Evolutionary conservation across 2,329 filamentous ascomycete species (phyloP).

Genomic region (Stagonosporopsis chrysanthemi): DNA sequence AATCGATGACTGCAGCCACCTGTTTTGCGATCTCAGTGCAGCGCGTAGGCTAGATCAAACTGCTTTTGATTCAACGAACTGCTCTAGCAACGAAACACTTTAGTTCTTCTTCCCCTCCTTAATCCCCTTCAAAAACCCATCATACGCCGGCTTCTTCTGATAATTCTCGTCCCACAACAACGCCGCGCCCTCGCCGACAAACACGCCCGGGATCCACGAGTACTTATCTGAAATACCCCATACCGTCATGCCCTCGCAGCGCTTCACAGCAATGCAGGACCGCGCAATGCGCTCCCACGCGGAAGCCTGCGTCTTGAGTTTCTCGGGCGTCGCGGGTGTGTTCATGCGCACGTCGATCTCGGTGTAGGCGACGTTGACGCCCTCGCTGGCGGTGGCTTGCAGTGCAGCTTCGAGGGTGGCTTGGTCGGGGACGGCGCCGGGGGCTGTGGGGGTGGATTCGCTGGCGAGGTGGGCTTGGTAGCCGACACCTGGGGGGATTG

Average conservation of each 20-base stretch:
- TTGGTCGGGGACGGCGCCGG: conserved; percentile 53
- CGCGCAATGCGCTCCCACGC: conserved; percentile 55
- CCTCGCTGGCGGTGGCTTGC: conserved; percentile 59
- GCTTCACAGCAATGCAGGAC: conserved; percentile 47
- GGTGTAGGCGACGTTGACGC: conserved; percentile 67
- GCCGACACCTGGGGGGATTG: conserved; percentile 54
- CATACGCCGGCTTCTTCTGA: conserved; percentile 49
- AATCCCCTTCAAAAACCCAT: conserved; percentile 38
- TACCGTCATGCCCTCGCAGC: conserved; percentile 51
- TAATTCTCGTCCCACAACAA: conserved; percentile 45
- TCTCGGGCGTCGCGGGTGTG: conserved; percentile 56
- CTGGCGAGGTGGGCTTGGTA: conserved; percentile 65
- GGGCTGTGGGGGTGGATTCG: conserved; percentile 60
- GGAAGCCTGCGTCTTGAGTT: conserved; percentile 56
- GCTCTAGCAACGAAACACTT: neutral
- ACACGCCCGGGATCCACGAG: conserved; percentile 51
- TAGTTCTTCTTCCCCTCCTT: conserved; percentile 24
- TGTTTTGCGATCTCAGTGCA: too few relatives aligned
- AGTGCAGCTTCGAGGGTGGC: conserved; percentile 58
- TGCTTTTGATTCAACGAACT: too few relatives aligned
- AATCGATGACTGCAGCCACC: too few relatives aligned
- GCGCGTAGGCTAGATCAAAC: too few relatives aligned
- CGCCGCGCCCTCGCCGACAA: conserved; percentile 47
- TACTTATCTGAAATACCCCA: conserved; percentile 59
- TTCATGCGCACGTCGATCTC: conserved; percentile 66